Evolutionary conservation across 371 early-diverging fungal genomes (phyloP).

Genomic region (Mucor lusitanicus): DNA sequence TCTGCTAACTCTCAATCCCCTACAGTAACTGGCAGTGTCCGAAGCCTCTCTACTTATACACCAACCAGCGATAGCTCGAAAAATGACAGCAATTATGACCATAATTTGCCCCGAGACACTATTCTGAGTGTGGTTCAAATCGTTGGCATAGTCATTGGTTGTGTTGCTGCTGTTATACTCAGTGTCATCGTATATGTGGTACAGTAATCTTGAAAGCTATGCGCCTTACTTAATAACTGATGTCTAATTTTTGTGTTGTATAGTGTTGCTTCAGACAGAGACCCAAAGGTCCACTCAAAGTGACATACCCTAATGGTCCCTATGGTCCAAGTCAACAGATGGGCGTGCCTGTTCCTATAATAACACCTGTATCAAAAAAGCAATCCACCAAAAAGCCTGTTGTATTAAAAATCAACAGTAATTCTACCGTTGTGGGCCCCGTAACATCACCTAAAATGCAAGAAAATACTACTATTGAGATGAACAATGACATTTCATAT

Average conservation of each 20-base stretch:
- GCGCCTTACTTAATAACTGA: not conserved
- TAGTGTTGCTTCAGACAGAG: not conserved
- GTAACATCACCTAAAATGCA: not conserved
- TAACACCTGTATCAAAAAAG: not conserved
- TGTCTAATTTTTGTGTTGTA: not conserved
- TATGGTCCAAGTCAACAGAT: not conserved
- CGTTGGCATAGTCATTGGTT: not conserved
- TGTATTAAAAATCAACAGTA: not conserved
- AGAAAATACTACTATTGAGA: not conserved
- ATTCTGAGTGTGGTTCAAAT: not conserved
- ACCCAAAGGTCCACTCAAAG: not conserved
- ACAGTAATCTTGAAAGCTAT: not conserved
- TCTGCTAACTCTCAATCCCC: not conserved
- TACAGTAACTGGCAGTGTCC: not conserved
- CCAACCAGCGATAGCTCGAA: not conserved
- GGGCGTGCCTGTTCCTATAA: not conserved
- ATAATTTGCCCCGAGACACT: not conserved
- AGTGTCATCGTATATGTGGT: not conserved
- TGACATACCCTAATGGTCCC: not conserved
- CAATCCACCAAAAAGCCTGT: not conserved
- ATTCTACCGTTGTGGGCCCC: not conserved
- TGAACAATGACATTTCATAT: not conserved
- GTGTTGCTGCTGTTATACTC: not conserved
- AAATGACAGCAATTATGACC: not conserved
- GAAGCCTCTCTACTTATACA: not conserved